A percentile compares a stretch with the other conserved stretches of the same genome.
phyloP scores from a whole-genome alignment of 1,284 basidiomycete genomes.

The Fomes fomentarius region DNA sequence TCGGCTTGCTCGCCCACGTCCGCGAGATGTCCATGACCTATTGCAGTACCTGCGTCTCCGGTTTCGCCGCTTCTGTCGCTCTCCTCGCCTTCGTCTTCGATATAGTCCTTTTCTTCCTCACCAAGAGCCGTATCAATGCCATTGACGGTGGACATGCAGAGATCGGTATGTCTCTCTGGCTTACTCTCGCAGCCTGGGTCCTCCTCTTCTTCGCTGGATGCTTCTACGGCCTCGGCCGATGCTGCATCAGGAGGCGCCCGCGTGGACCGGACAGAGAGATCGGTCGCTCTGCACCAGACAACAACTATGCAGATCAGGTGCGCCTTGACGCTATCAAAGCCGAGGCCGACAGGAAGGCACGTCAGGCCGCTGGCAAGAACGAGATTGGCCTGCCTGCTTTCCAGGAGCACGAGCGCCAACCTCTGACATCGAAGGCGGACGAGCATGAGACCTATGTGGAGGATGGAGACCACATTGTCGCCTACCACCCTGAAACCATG shows the following conservation, averaged over 20 bases:
- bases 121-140: constrained; percentile 74
- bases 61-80: constrained; percentile 73
- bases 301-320: constrained; percentile 60
- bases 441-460: constrained; percentile 44
- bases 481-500: constrained; percentile 22
- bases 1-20: constrained; percentile 84
- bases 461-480: constrained; percentile 56
- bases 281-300: constrained; percentile 30
- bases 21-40: constrained; percentile 85
- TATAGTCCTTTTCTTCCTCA: constrained; percentile 83
- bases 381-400: constrained; percentile 78
- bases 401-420: constrained; percentile 64
- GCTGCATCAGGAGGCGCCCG: constrained; percentile 67
- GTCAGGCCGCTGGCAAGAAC: constrained; percentile 48
- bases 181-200: constrained; percentile 84
- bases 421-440: constrained; percentile 50
- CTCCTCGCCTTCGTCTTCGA: constrained; percentile 88
- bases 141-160: constrained; percentile 69
- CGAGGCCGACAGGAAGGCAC: constrained; percentile 78
- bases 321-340: constrained; percentile 82
- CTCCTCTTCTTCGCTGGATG: constrained; percentile 85
- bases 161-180: constrained; percentile 83
- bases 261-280: constrained; percentile 34
- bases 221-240: constrained; percentile 80
- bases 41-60: constrained; percentile 82